phyloP scores from a whole-genome alignment of 805 yeast species.

The Nakazawaea peltata region DNA sequence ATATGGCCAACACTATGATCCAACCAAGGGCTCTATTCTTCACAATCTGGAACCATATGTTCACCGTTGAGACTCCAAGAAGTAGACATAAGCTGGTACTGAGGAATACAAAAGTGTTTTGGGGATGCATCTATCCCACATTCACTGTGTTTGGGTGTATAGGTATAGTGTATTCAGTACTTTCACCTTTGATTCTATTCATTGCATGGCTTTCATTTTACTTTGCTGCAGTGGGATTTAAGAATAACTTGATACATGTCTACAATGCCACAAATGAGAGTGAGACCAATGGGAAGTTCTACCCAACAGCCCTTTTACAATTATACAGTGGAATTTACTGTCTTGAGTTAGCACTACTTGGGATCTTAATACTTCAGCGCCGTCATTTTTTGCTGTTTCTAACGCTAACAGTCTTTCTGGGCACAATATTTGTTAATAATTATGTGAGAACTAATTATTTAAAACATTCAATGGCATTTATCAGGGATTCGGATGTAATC shows the following conservation, averaged over 20 bases:
- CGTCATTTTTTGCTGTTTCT: constrained; percentile 41
- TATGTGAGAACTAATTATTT: constrained; percentile 37
- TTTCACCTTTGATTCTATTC: constrained; percentile 70
- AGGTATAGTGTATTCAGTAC: constrained; percentile 68
- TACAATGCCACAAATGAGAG: constrained; percentile 42
- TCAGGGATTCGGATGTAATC: constrained; percentile 10
- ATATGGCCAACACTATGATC: constrained; percentile 64
- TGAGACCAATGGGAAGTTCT: constrained; percentile 63
- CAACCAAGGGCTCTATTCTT: constrained; percentile 47
- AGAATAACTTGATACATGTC: constrained; percentile 56
- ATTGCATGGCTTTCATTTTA: constrained; percentile 51
- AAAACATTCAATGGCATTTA: constrained; percentile 17
- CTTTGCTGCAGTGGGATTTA: constrained; percentile 56
- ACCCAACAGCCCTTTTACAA: constrained; percentile 69
- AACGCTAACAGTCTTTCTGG: constrained; percentile 41
- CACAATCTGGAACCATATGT: constrained; percentile 19
- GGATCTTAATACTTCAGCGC: constrained; percentile 48
- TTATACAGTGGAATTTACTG: constrained; percentile 77
- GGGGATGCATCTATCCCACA: constrained; percentile 78
- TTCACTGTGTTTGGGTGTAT: constrained; percentile 74
- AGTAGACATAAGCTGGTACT: constrained; percentile 8
- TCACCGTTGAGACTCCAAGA: constrained; percentile 53
- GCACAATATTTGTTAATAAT: constrained; percentile 52
- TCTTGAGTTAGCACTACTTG: constrained; percentile 69
- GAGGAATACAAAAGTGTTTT: constrained; percentile 27